Evolutionary conservation across 768 basidiomycete genomes (phyloP).

Genomic region (Solioccasus polychromus): DNA sequence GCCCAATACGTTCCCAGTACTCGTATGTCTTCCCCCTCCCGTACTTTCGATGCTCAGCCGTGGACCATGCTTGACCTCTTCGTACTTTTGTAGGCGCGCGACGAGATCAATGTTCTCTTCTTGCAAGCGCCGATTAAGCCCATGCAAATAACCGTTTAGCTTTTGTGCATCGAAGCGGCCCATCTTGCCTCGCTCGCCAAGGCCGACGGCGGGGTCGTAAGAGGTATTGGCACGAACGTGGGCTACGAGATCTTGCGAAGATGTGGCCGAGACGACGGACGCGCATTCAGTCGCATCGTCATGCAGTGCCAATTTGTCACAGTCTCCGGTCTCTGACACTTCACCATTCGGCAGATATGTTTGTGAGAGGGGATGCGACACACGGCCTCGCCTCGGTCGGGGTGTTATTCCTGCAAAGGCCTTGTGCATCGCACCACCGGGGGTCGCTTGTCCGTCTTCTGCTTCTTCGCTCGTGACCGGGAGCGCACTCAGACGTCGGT

Average conservation of each 20-base stretch:
- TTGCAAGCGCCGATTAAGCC: conserved; percentile 76
- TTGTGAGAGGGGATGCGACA: conserved; percentile 70
- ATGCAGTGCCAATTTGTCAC: conserved; percentile 23
- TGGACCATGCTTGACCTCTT: conserved; percentile 41
- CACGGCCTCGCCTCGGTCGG: conserved; percentile 45
- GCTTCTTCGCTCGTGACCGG: conserved; percentile 46
- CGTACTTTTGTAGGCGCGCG: conserved; percentile 49
- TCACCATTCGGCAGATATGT: conserved; percentile 37
- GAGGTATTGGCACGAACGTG: conserved; percentile 81
- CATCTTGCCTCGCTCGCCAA: conserved; percentile 64
- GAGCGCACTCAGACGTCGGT: conserved; percentile 55
- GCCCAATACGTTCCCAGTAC: conserved; percentile 51
- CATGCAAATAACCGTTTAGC: conserved; percentile 82
- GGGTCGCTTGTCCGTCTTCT: conserved; percentile 29
- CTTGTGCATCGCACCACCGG: conserved; percentile 39
- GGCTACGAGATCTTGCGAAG: conserved; percentile 84
- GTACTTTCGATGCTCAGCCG: conserved; percentile 28
- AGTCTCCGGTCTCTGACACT: conserved; percentile 30
- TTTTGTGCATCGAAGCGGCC: conserved; percentile 83
- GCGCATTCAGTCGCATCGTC: conserved; percentile 53
- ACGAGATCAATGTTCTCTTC: conserved; percentile 79
- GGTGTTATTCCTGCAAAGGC: conserved; percentile 68
- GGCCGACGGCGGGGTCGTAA: conserved; percentile 80
- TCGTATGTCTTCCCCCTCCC: conserved; percentile 45
- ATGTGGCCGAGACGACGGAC: conserved; percentile 79